These are phyloP conservation scores for Didymella exigua DNA, from an alignment of 2,329 filamentous ascomycete species.

Conservation along the genomic window DNA sequence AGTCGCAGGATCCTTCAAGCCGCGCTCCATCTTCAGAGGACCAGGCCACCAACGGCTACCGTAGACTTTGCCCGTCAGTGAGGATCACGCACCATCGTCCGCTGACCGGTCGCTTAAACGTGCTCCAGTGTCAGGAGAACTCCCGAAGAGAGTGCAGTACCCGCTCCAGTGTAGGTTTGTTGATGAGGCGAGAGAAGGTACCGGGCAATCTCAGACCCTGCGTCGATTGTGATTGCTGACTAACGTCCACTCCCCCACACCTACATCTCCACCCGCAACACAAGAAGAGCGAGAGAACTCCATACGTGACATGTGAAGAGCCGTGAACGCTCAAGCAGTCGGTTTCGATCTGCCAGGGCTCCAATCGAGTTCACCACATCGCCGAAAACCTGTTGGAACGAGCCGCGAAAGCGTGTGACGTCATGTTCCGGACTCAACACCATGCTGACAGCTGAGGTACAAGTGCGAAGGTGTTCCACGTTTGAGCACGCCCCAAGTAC, in stretches of 20 bases:
- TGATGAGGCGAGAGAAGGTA: background rate
- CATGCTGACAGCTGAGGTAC: background rate
- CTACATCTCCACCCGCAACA: background rate
- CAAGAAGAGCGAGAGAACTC: background rate
- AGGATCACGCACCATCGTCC: background rate
- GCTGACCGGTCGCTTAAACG: background rate
- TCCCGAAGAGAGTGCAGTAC: background rate
- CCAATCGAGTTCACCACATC: background rate
- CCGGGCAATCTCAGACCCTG: background rate
- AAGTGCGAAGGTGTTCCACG: background rate
- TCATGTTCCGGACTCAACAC: constrained; percentile 23
- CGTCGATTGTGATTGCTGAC: constrained; percentile 1
- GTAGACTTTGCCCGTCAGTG: background rate
- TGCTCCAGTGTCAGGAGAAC: no score
- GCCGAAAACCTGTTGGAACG: constrained; percentile 11
- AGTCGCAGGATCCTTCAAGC: constrained; percentile 3
- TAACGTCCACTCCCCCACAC: background rate
- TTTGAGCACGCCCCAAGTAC: background rate
- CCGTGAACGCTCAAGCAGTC: background rate
- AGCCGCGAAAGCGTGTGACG: constrained; percentile 20
- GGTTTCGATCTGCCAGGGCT: background rate
- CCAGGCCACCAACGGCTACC: background rate
- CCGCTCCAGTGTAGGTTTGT: background rate
- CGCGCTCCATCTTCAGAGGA: background rate
- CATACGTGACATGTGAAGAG: background rate